Conservation (phyloP, 495 filamentous ascomycete species). For the Hypoxylon fragiforme region DNA sequence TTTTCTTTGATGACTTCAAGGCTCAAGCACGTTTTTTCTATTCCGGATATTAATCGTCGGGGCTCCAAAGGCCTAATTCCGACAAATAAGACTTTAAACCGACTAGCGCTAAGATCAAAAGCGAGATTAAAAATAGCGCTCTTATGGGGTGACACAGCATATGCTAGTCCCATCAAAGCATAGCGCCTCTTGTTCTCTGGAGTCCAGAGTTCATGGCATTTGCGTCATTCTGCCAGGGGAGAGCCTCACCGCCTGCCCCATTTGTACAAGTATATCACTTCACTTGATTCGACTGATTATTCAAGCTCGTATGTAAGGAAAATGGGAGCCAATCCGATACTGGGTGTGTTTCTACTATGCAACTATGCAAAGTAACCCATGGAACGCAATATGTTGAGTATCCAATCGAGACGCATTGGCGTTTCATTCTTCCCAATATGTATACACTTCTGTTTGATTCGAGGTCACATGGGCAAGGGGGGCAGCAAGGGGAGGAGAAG, state of each 20-base stretch:
- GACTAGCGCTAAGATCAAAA: no score
- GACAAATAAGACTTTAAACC: no score
- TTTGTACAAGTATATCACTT: background rate
- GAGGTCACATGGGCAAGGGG: background rate
- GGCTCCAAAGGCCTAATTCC: no score
- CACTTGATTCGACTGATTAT: background rate
- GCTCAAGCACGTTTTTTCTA: no score
- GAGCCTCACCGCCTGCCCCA: background rate
- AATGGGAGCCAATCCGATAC: background rate
- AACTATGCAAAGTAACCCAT: background rate
- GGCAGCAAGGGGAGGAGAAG: no score
- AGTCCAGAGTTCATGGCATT: background rate
- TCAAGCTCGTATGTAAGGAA: background rate
- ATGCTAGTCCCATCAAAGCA: background rate
- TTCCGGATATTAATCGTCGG: no score
- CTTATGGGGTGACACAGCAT: background rate
- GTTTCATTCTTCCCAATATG: background rate
- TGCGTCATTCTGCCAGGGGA: conserved; percentile 6
- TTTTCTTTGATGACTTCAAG: no score
- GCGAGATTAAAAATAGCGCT: conserved; percentile 19
- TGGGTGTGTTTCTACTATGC: background rate
- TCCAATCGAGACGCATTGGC: background rate
- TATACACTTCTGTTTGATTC: background rate
- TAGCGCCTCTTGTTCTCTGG: conserved; percentile 2
- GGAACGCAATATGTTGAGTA: background rate